Evolutionary conservation across 495 filamentous ascomycete species (phyloP).

Genomic region (Aspergillus ostianus): DNA sequence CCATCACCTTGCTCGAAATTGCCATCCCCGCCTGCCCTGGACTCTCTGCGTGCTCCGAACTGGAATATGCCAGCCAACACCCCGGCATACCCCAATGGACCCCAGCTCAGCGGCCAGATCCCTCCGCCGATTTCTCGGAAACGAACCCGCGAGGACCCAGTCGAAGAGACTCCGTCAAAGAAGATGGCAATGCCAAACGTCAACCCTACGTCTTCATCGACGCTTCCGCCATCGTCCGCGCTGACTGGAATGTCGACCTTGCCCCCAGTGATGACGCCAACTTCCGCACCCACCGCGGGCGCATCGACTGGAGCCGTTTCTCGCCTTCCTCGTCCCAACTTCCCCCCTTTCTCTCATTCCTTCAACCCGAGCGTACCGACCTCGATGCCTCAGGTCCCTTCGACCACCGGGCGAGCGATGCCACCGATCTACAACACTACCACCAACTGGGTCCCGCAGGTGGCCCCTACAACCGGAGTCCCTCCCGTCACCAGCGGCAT

Average conservation of each 20-base stretch:
- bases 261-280: conserved; percentile 38
- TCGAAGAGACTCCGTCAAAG: conserved; percentile 67
- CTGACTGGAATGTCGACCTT: conserved; percentile 37
- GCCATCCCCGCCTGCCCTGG: conserved; percentile 51
- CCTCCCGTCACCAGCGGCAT: conserved; percentile 34
- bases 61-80: conserved; percentile 33
- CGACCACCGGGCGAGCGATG: conserved; percentile 54
- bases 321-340: conserved; percentile 59
- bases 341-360: conserved; percentile 30
- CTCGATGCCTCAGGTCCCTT: conserved; percentile 43
- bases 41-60: conserved; percentile 27
- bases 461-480: conserved; percentile 45
- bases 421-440: conserved; percentile 58
- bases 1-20: conserved; percentile 43
- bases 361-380: conserved; percentile 31
- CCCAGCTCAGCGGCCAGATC: conserved; percentile 24
- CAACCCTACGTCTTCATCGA: conserved; percentile 34
- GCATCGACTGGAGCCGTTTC: conserved; percentile 37
- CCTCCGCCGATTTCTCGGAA: conserved; percentile 57
- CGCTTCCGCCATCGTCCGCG: conserved; percentile 27
- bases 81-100: conserved; percentile 26
- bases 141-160: conserved; percentile 65
- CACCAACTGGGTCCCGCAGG: conserved; percentile 45
- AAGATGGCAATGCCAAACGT: conserved; percentile 39
- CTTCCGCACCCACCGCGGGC: conserved; percentile 31